Conservation (phyloP, 2,329 filamentous ascomycete genomes). For the Cercospora berteroae region DNA sequence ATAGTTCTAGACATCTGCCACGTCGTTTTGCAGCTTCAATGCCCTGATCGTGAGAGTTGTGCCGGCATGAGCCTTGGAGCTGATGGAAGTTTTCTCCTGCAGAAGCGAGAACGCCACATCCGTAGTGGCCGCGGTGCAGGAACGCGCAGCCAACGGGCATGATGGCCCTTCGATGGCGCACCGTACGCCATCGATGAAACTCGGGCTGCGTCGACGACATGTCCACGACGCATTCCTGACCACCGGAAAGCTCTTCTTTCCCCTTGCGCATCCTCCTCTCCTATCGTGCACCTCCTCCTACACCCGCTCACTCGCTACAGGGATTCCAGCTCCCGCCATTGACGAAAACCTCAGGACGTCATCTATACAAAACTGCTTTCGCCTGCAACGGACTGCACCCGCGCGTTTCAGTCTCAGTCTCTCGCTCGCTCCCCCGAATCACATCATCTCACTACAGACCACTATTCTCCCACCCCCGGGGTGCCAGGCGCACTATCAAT, state of each 20-base stretch:
- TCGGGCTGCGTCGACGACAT: not conserved
- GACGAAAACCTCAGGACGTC: not conserved
- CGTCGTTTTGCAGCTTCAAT: not conserved
- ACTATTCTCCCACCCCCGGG: not conserved
- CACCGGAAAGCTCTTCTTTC: not conserved
- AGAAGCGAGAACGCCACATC: not conserved
- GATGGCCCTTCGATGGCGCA: not conserved
- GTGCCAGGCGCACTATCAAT: not conserved
- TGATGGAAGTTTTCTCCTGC: not conserved
- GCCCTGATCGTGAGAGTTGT: not conserved
- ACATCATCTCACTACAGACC: not conserved
- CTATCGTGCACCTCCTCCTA: not conserved
- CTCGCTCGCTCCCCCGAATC: not conserved
- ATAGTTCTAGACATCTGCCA: not conserved
- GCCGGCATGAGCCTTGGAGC: slow-evolving; percentile 3
- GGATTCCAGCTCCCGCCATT: slow-evolving; percentile 3
- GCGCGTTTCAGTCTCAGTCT: slow-evolving; percentile 1
- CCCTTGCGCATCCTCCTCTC: not conserved
- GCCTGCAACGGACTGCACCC: not conserved
- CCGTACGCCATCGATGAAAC: not conserved
- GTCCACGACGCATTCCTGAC: not conserved
- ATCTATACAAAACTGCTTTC: slow-evolving; percentile 1
- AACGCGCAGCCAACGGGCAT: not conserved
- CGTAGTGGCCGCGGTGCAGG: slow-evolving; percentile 3
- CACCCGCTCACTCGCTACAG: not conserved